Percentiles rank a stretch among this genome's conserved stretches.
Conservation (phyloP, 495 filamentous ascomycete genomes). For the Aspergillus haitiensis region DNA sequence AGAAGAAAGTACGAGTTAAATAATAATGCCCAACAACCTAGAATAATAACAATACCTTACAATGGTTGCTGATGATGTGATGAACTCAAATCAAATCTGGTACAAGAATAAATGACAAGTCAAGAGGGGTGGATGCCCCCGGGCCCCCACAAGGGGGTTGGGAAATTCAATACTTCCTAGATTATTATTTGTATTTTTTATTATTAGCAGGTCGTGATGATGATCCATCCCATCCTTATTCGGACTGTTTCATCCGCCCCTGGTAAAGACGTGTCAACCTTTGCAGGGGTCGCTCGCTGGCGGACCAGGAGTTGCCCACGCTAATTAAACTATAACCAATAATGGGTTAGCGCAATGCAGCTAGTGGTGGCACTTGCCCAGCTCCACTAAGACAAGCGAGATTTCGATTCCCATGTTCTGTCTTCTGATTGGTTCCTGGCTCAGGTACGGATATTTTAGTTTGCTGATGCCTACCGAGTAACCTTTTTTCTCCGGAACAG, state of each 20-base stretch:
- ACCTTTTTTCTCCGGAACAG: constrained; percentile 21
- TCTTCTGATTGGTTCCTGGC: constrained; percentile 29
- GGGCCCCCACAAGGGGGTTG: not conserved
- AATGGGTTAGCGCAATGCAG: constrained; percentile 8
- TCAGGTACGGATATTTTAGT: constrained; percentile 31
- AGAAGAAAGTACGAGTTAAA: not conserved
- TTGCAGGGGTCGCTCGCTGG: constrained; percentile 13
- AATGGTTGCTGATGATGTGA: not conserved
- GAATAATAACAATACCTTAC: not conserved
- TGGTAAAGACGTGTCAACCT: constrained; percentile 18
- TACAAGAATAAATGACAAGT: not conserved
- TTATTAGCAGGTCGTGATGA: too few relatives aligned
- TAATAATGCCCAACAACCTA: not conserved
- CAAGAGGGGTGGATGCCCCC: not conserved
- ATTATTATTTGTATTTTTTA: not conserved
- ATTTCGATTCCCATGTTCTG: constrained; percentile 29
- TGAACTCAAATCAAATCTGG: not conserved
- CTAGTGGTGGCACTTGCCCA: constrained; percentile 23
- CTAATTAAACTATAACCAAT: constrained; percentile 23
- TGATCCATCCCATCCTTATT: not conserved
- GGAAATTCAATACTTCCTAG: not conserved
- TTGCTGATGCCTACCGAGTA: constrained; percentile 20
- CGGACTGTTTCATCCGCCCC: constrained; percentile 14
- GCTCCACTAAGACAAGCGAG: constrained; percentile 32
- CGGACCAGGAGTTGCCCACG: constrained; percentile 13